Evolutionary conservation across 768 basidiomycete genomes (phyloP), one percentile per base, ranked within the genome.

Genomic region (Strobilomyces confusus): DNA sequence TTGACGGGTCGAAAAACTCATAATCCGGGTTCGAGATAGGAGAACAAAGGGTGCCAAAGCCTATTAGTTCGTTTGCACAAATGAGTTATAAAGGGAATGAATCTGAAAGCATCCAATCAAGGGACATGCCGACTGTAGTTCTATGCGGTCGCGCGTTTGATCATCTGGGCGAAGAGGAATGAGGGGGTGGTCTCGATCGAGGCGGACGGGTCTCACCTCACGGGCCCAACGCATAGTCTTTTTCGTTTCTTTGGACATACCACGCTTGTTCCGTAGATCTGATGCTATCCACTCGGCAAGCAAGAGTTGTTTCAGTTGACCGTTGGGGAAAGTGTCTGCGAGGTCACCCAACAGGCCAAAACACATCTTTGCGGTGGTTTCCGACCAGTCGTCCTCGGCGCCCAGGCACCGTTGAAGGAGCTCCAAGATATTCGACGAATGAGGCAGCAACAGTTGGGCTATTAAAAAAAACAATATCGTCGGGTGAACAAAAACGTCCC

Each of bases 311-410:
- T 91, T 91, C 62, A 98, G 78, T 65, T 92, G 79, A 26, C 90
- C 89, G 51, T 78, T 75, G 33, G 87, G 81, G 81, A 91, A 98
- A 30, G 83, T 80, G 63, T 95, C 92, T 1, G 93, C 94, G 19
- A 99, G 77, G 64, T 99, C 97, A 52, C 97, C 97, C 55, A 98
- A 74, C 9, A 98, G 80, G 37, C 95, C 97, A 57, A 89, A 85
- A 5, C 81, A 81, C 48, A 90, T 71, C 63, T 87, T 84, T 62
- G 87, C 77, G 42, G 92, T 78, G 1, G 80, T 64, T 60, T 98
- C 95, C 4, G 89, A 82, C 45, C 87, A 81, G 57, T 98, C 92
- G 38, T 95, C 94, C 56, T 92, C 90, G 3, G 72, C 71, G 4
- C 72, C 71, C 36, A 91, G 70, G 65, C 87, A 87, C 38, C 86